These are phyloP conservation scores for Artemisia annua DNA, from an alignment of 129 eudicot species.

Conservation along the genomic window DNA sequence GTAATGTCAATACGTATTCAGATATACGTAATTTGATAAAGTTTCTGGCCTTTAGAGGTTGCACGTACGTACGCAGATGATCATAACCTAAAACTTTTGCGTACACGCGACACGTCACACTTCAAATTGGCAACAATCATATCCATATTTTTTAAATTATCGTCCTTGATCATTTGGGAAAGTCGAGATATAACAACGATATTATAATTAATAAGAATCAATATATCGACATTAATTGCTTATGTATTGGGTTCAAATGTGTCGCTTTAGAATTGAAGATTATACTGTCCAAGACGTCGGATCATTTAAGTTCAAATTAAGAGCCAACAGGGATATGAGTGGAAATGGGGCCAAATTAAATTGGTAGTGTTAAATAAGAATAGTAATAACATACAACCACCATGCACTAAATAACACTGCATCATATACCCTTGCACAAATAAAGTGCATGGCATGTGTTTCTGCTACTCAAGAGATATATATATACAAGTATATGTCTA, in stretches of 20 bases:
- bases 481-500: no score
- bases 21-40: not conserved
- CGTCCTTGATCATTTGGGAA: not conserved
- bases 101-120: not conserved
- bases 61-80: slow-evolving; percentile 7
- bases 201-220: not conserved
- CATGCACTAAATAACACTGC: slow-evolving; percentile 36
- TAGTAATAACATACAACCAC: slow-evolving; percentile 44
- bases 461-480: not conserved
- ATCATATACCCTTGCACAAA: slow-evolving; percentile 18
- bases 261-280: slow-evolving; percentile 16
- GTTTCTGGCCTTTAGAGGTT: not conserved
- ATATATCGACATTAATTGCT: slow-evolving; percentile 22
- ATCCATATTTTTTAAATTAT: no score
- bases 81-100: not conserved
- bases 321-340: not conserved
- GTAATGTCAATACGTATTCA: not conserved
- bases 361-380: slow-evolving; percentile 34
- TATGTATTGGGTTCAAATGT: slow-evolving; percentile 17
- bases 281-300: slow-evolving; percentile 20
- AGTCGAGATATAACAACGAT: not conserved
- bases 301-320: slow-evolving; percentile 6
- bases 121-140: not conserved
- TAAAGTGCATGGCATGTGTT: slow-evolving; percentile 34
- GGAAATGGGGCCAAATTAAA: slow-evolving; percentile 36